Base-by-base conservation (phyloP, 352 stramenopile genomes). In the Salisapilia sapeloensis region DNA sequence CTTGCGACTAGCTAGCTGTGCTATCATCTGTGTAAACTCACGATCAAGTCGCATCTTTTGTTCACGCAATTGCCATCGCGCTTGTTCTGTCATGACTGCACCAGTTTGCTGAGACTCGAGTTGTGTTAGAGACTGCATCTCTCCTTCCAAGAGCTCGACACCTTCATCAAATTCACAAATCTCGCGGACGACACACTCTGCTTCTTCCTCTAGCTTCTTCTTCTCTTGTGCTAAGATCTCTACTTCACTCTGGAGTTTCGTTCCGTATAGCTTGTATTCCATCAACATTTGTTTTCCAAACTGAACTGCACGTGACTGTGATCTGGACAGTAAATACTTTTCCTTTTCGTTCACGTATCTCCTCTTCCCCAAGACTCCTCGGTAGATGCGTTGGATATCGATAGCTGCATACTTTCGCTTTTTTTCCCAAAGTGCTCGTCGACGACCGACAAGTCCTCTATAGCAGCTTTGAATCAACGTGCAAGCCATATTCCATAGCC, bases 201-300 rank as follows among this genome's bases (percentile, higher is more conserved):
- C 83, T 16, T 84, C 53, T 23, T 78, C 74, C 48, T 96, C 89
- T 13, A 86, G 62, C 22, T 79, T 64, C 3, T 66, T 45, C 38
- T 97, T 97, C 35, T 94, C 84, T 14, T 79, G 50, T 4, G 72
- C 76, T 2, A 97, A 63, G 31, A 97, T 36, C 21, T 76, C 71
- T 0, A 97, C 72, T 43, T 97, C 90, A 24, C 71, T 94, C 48
- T 97, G 87, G 14, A 97, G 56, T 38, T 92, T 85, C 19, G 85
- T 95, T 6, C 79, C 90, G 40, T 93, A 81, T 6, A 96, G 58
- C 48, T 96, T 96, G 70, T 96, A 95, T 60, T 97, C 86, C 11
- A 95, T 48, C 13, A 97, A 66, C 59, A 97, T 92, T 53, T 97
- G 86, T 38, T 94, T 84, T 24, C 85, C 92, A 42, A 97, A 92